phyloP scores from a whole-genome alignment of 78 protist genomes.

The Tieghemostelium lacteum region DNA sequence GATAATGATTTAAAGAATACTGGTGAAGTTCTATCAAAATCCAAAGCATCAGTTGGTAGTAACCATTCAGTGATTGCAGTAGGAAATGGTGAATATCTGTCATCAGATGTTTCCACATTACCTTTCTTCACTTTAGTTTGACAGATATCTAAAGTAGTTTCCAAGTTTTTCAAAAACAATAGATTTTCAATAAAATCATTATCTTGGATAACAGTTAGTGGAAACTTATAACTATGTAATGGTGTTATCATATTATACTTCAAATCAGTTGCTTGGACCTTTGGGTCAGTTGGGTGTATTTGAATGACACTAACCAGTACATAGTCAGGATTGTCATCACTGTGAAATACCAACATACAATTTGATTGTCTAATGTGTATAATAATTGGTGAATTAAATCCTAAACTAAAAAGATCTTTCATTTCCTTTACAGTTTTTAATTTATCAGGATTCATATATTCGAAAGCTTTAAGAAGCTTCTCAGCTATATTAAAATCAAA shows the following conservation, averaged over 20 bases:
- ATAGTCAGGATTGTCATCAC: no score
- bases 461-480: constrained; percentile 49
- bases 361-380: not conserved
- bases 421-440: constrained; percentile 76
- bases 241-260: not conserved
- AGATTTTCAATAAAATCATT: not conserved
- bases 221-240: not conserved
- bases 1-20: not conserved
- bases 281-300: not conserved
- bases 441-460: constrained; percentile 55
- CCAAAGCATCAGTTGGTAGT: not conserved
- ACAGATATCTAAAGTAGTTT: not conserved
- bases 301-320: not conserved
- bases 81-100: not conserved
- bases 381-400: constrained; percentile 19
- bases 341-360: not conserved
- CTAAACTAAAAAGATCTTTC: constrained; percentile 25
- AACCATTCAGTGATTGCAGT: not conserved
- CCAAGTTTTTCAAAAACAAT: no score
- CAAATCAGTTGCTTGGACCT: no score
- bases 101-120: not conserved
- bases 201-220: not conserved
- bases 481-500: constrained; percentile 38
- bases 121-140: not conserved
- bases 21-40: not conserved